These are phyloP conservation scores for Globisporangium uncinulatum DNA, from an alignment of 352 stramenopile genomes.

Conservation along the genomic window DNA sequence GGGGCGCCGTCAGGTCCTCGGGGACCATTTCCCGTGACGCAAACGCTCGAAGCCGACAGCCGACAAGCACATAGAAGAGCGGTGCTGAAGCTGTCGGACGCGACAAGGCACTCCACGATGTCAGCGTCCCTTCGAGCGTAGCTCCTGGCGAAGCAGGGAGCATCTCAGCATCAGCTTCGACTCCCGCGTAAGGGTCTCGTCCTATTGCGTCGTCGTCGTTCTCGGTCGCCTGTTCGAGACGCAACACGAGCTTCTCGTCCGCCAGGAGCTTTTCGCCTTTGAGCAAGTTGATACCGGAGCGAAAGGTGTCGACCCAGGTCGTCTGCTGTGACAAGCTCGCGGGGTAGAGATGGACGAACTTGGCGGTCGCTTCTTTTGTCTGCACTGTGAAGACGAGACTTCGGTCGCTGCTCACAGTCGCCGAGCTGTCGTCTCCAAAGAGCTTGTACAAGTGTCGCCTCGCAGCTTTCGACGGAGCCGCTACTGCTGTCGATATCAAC, in stretches of 20 bases:
- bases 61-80: constrained; percentile 36
- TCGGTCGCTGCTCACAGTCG: neutral
- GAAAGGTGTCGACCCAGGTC: constrained; percentile 36
- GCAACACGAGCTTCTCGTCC: constrained; percentile 47
- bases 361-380: constrained; percentile 9
- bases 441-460: constrained; percentile 19
- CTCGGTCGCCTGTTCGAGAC: constrained; percentile 24
- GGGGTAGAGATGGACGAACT: constrained; percentile 35
- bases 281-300: constrained; percentile 25
- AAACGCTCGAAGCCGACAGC: constrained; percentile 26
- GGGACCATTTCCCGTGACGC: constrained; percentile 11
- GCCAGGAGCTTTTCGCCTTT: constrained; percentile 49
- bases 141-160: constrained; percentile 21
- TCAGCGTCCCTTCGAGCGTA: constrained; percentile 51
- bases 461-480: constrained; percentile 1
- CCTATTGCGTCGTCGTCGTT: constrained; percentile 14
- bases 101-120: constrained; percentile 20
- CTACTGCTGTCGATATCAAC: neutral
- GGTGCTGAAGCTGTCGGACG: neutral
- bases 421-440: constrained; percentile 11
- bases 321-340: constrained; percentile 30
- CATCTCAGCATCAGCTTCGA: neutral
- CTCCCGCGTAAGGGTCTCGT: neutral
- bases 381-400: constrained; percentile 8
- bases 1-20: neutral